Percentiles rank a stretch among this genome's conserved stretches.
phyloP scores from a whole-genome alignment of 2,329 filamentous ascomycete species.

The Orbilia blumenaviensis region DNA sequence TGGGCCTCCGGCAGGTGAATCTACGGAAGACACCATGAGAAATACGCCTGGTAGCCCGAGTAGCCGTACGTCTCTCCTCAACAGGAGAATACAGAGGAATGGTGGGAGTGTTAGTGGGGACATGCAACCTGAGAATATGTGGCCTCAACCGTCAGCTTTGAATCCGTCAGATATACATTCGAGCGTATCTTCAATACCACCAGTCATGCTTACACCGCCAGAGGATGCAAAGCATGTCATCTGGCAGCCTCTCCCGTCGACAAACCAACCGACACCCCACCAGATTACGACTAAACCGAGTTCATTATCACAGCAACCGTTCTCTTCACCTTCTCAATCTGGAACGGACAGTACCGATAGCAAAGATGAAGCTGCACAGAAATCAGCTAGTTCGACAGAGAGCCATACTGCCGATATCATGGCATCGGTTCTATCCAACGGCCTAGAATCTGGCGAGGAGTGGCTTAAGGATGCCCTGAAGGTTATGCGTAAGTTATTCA shows the following conservation, averaged over 20 bases:
- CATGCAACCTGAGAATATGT: constrained; percentile 32
- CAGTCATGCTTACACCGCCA: constrained; percentile 48
- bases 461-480: constrained; percentile 47
- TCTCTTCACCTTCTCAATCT: constrained; percentile 10
- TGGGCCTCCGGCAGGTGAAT: background rate
- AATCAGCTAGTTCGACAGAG: background rate
- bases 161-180: constrained; percentile 36
- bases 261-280: constrained; percentile 7
- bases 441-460: constrained; percentile 40
- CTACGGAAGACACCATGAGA: constrained; percentile 4
- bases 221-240: constrained; percentile 38
- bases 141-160: constrained; percentile 20
- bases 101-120: constrained; percentile 35
- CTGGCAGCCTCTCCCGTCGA: constrained; percentile 28
- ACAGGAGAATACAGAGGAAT: constrained; percentile 47
- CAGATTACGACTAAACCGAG: background rate
- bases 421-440: constrained; percentile 41
- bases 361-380: constrained; percentile 11
- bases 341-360: constrained; percentile 8
- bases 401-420: constrained; percentile 24
- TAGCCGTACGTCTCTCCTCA: constrained; percentile 32
- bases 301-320: constrained; percentile 27
- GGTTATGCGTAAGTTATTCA: constrained; percentile 40
- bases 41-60: constrained; percentile 35
- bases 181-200: constrained; percentile 22